Base-by-base conservation (phyloP, 371 early-diverging fungal species). In the Apophysomyces ossiformis region DNA sequence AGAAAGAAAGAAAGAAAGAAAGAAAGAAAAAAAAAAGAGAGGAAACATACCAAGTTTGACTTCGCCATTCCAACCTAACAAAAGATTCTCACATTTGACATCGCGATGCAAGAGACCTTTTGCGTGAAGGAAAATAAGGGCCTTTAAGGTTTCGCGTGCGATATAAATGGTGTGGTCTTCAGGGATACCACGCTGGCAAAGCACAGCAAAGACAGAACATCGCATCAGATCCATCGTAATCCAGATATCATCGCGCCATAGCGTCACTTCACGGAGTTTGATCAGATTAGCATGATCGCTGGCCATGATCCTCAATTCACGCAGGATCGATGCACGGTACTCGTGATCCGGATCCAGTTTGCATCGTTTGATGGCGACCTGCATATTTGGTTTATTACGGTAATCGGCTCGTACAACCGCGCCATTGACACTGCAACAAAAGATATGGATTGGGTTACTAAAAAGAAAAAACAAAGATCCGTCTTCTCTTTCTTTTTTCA, bases 91-190 rank as follows among this genome's bases (percentile, higher is more conserved):
- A 59, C 95, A 95, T 77, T 97, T 96, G 67, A 96, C 89, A 72
- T 94, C 94, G 37, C 99, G 83, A 75, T 99, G 99, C 66, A 99
- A 95, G 18, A 99, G 93, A 59, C 96, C 89, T 70, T 95, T 94
- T 16, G 79, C 70, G 73, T 99, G 99, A 54, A 99, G 84, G 70
- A 97, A 97, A 4, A 78, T 71, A 4, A 99, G 81, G 4, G 96
- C 99, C 18, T 85, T 86, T 18, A 82, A 61, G 21, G 78, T 76
- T 57, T 79, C 73, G 46, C 70, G 65, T 8, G 78, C 67, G 39
- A 82, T 73, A 37, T 74, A 71, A 35, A 82, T 71, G 0, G 78
- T 69, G 39, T 77, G 68, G 32, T 73, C 69, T 67, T 82, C 83
- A 32, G 83, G 83, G 41, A 82, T 76, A 5, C 80, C 80, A 57